Base-by-base conservation (phyloP, 2,329 filamentous ascomycete species). In the Colletotrichum tropicicola region DNA sequence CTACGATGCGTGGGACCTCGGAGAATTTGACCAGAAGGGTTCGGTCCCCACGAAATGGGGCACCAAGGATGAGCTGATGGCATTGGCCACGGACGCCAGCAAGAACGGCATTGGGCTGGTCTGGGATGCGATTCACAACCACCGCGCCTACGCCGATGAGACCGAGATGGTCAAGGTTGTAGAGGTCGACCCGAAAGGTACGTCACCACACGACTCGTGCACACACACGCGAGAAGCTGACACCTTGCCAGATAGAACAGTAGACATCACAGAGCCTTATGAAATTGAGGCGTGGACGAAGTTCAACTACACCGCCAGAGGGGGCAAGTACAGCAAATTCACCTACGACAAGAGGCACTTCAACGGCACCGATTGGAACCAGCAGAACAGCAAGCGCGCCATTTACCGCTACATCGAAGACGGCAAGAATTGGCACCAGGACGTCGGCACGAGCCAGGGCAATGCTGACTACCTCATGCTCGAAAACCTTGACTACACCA, bases 301-400 rank as follows among this genome's bases (percentile, higher is more conserved):
- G 12, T 65, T 65, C 23, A 28, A 62, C 37, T 65, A 65, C 30
- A 44, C 28, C 7, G 62, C 62, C 10, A 49, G 62, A 51, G 44
- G 37, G 15, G 62, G 62, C 35, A 65, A 65, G 58, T 65, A 65
- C 51, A 65, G 62, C 43, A 62, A 27, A 3, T 62, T 65, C 44
- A 62, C 30, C 12, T 65, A 65, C 28, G 60, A 65, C 44, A 65
- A 65, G 30, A 61, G 32, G 43, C 62, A 65, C 28, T 65, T 65
- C 62, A 65, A 65, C 19, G 62, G 62, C 28, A 65, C 62, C 4
- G 62, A 65, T 17, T 65, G 62, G 62, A 65, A 65, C 30, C 62
- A 65, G 23, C 44, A 56, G 17, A 65, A 65, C 37, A 45, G 44
- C 28, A 65, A 65, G 28, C 39, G 62, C 6, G 37, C 62, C 15